Percentiles rank a stretch among this genome's conserved stretches.
phyloP scores from a whole-genome alignment of 2,329 filamentous ascomycete genomes.

The Raffaelea albimanens region DNA sequence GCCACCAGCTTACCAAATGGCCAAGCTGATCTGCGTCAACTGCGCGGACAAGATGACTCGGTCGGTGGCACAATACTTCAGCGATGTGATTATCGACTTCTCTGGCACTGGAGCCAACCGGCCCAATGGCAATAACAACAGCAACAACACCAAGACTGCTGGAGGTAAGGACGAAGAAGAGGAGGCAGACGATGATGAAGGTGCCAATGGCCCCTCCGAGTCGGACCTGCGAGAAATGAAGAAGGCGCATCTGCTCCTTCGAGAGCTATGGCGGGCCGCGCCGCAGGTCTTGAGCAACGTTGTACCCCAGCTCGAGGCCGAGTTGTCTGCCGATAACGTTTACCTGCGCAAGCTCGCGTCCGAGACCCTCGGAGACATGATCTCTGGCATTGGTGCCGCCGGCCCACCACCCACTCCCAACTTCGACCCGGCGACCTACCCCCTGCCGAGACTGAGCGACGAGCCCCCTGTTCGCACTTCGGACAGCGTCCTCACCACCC shows the following conservation, averaged over 20 bases:
- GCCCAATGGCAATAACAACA: constrained; percentile 2
- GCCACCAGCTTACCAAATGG: constrained; percentile 91
- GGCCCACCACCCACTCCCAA: constrained; percentile 65
- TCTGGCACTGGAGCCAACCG: constrained; percentile 36
- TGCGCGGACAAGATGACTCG: constrained; percentile 91
- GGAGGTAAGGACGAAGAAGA: constrained; percentile 17
- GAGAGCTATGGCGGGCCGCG: constrained; percentile 88
- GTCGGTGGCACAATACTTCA: constrained; percentile 93
- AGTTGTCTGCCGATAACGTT: constrained; percentile 82
- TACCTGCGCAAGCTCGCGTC: constrained; percentile 81
- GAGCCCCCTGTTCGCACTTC: constrained; percentile 41
- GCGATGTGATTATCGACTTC: constrained; percentile 88
- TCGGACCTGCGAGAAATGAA: constrained; percentile 78
- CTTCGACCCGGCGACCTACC: constrained; percentile 77
- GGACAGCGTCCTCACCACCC: constrained; percentile 63
- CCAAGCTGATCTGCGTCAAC: constrained; percentile 82
- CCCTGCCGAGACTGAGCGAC: constrained; percentile 58
- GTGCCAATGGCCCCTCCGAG: constrained; percentile 57
- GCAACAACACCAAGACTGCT: too few relatives aligned
- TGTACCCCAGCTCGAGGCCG: constrained; percentile 84
- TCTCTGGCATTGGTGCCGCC: constrained; percentile 84
- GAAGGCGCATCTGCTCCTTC: constrained; percentile 81
- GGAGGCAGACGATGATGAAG: constrained; percentile 55
- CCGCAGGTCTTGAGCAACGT: constrained; percentile 86
- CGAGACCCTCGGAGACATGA: constrained; percentile 90